A percentile compares a stretch with the other conserved stretches of the same genome.
Conservation (phyloP, 305 asterid species). For the Solanum hybrid region DNA sequence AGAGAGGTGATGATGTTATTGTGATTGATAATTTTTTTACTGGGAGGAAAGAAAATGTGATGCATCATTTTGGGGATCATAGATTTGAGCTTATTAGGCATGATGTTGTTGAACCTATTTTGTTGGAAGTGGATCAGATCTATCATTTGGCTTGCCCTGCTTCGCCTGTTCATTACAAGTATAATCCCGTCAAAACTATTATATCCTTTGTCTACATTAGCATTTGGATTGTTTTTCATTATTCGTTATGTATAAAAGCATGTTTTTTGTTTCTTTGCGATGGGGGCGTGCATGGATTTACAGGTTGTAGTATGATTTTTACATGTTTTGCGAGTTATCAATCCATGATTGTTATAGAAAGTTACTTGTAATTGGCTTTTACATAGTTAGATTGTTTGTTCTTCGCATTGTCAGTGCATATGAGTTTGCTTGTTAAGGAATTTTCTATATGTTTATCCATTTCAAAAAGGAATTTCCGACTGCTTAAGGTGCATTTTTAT, state of each 20-base stretch:
- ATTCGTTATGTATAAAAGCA: neutral
- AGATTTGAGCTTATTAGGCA: slow-evolving; percentile 89
- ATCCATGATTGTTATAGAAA: neutral
- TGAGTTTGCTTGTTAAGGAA: neutral
- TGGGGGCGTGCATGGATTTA: neutral
- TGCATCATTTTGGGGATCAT: slow-evolving; percentile 74
- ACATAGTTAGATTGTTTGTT: no score
- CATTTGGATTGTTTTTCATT: neutral
- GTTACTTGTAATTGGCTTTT: neutral
- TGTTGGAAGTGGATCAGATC: slow-evolving; percentile 66
- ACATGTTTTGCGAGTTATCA: neutral
- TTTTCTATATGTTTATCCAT: neutral
- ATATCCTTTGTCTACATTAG: slow-evolving; percentile 43
- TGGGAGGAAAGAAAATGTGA: slow-evolving; percentile 86
- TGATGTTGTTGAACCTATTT: slow-evolving; percentile 88
- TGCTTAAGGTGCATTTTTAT: neutral
- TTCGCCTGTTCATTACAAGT: slow-evolving; percentile 87
- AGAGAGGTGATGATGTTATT: slow-evolving; percentile 90
- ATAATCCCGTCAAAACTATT: slow-evolving; percentile 90
- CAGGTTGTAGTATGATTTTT: neutral
- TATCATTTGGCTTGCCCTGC: slow-evolving; percentile 79
- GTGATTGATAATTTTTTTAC: slow-evolving; percentile 89
- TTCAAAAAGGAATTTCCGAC: neutral
- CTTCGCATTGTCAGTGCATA: neutral
- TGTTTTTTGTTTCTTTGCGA: neutral